Evolutionary conservation across 73 alveolate species (phyloP), one percentile per base, ranked within the genome.

Genomic region (Paramecium caudatum): DNA sequence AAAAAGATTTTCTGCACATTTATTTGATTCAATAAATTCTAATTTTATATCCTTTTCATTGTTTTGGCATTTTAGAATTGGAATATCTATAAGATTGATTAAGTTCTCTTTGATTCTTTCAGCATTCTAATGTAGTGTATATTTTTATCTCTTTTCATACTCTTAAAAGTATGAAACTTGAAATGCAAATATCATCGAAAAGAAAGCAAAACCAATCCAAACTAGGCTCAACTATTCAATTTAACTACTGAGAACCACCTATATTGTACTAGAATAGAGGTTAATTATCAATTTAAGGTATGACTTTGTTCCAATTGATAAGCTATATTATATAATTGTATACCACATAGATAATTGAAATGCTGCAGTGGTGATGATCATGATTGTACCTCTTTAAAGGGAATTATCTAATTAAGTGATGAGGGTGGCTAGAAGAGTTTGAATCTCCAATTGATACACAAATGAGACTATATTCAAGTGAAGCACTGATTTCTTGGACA

Each of bases 91-190:
- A 27, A 55, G 30, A 55, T 55, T 55, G 23, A 55, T 55, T 55
- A 55, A 55, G 80, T 55, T 55, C 30, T 55, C 80, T 23, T 55
- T 55, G 9, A 55, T 55, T 21, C 80, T 55, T 55, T 55, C 4
- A 2, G 80, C 80, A 55, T 55, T 55, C 30, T 55, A 55, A 55
- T 55, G 80, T 43, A 55, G 30, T 27, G 80, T 55, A 55, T 55
- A 55, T 55, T 55, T 55, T 55, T 55, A 55, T 21, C 80, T 55
- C 80, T 55, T 55, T 43, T 55, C 80, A 5, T 55, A 55, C 30
- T 55, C 80, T 55, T 55, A 23, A 55, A 27, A 55, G 30, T 55
- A 55, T 9, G 30, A 27, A 43, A 55, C 23, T 27, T 55, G 30
- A 43, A 55, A 55, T 4, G 80, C 17, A 23, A 55, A 55, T 10